Conservation (phyloP, 1,139 yeast species). For the Debaryomyces udenii region DNA sequence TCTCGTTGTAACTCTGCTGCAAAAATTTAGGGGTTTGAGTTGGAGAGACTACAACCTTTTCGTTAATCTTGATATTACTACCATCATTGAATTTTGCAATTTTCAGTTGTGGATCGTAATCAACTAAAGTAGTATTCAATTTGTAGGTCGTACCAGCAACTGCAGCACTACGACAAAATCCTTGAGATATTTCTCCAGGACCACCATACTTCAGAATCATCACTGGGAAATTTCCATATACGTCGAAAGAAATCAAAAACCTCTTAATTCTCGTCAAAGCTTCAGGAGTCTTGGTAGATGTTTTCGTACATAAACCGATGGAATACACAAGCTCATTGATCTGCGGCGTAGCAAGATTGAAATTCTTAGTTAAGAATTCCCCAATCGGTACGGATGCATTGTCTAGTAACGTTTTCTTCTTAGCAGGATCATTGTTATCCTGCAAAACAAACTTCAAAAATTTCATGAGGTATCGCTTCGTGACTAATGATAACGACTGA, state of each 20-base stretch:
- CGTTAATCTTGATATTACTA: slow-evolving; percentile 69
- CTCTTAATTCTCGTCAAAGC: slow-evolving; percentile 83
- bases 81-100: slow-evolving; percentile 80
- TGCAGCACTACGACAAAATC: slow-evolving; percentile 96
- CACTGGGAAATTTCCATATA: slow-evolving; percentile 93
- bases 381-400: slow-evolving; percentile 60
- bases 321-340: slow-evolving; percentile 81
- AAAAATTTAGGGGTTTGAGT: slow-evolving; percentile 64
- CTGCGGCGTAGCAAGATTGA: slow-evolving; percentile 74
- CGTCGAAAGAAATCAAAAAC: slow-evolving; percentile 83
- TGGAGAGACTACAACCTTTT: slow-evolving; percentile 72
- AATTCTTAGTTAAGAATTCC: slow-evolving; percentile 60
- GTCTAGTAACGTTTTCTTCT: slow-evolving; percentile 53
- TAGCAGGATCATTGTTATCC: slow-evolving; percentile 60
- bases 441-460: slow-evolving; percentile 82
- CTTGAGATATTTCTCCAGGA: slow-evolving; percentile 95
- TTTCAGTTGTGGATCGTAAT: slow-evolving; percentile 65
- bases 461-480: slow-evolving; percentile 88
- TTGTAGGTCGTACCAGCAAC: slow-evolving; percentile 97
- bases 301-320: slow-evolving; percentile 73
- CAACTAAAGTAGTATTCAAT: slow-evolving; percentile 64
- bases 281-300: slow-evolving; percentile 64
- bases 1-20: slow-evolving; percentile 36
- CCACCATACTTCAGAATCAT: slow-evolving; percentile 93
- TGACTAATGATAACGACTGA: slow-evolving; percentile 70